Evolutionary conservation across 1,284 basidiomycete species (phyloP).

Genomic region (Gymnopus androsaceus): DNA sequence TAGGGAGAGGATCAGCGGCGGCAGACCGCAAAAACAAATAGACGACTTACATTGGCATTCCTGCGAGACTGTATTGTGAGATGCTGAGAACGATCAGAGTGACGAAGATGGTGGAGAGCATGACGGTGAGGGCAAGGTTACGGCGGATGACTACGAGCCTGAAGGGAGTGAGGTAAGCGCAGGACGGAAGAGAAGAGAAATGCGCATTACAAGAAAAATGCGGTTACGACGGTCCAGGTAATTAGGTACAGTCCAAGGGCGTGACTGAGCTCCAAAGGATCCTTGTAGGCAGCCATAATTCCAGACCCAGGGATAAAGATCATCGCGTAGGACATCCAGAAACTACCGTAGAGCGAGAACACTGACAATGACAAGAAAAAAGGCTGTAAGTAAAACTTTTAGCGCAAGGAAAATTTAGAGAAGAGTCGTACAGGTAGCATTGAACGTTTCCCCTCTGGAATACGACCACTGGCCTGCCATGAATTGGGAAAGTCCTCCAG

Average conservation of each 20-base stretch:
- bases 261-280: slow-evolving; percentile 46
- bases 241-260: slow-evolving; percentile 70
- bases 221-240: slow-evolving; percentile 58
- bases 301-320: slow-evolving; percentile 67
- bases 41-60: slow-evolving; percentile 26
- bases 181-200: background rate
- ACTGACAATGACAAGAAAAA: slow-evolving; percentile 34
- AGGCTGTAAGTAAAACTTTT: background rate
- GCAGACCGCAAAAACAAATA: background rate
- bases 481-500: slow-evolving; percentile 80
- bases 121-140: slow-evolving; percentile 13
- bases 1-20: background rate
- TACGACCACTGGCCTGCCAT: slow-evolving; percentile 83
- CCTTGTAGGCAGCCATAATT: slow-evolving; percentile 52
- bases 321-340: slow-evolving; percentile 79
- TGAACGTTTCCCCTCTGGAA: slow-evolving; percentile 71
- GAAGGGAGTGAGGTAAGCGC: background rate
- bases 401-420: no score
- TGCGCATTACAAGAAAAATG: slow-evolving; percentile 29
- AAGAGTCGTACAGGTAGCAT: slow-evolving; percentile 61
- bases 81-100: slow-evolving; percentile 58
- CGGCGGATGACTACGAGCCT: slow-evolving; percentile 16
- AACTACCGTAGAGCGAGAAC: slow-evolving; percentile 71
- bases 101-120: slow-evolving; percentile 50
- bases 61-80: slow-evolving; percentile 39